A percentile compares a stretch with the other conserved stretches of the same genome.
phyloP scores from a whole-genome alignment of 129 eudicot genomes.

The Calendula officinalis region DNA sequence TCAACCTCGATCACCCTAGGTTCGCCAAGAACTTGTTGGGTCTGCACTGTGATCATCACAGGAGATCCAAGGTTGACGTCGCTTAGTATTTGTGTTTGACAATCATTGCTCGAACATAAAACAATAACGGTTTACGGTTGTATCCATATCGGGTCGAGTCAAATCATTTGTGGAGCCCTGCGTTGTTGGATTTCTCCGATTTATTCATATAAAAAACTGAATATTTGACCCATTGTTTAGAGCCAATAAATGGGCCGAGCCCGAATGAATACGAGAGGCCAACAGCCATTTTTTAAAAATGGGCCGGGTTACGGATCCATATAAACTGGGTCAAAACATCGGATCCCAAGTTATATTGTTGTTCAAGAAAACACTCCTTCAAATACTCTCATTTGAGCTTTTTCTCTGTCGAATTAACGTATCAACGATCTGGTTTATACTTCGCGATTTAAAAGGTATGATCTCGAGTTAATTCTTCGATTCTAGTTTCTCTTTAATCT shows the following conservation, averaged over 20 bases:
- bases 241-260: not conserved
- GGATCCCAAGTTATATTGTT: constrained; percentile 27
- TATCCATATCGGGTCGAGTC: no score
- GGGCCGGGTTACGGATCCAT: constrained; percentile 1
- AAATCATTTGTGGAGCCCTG: no score
- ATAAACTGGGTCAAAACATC: constrained; percentile 15
- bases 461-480: constrained; percentile 6
- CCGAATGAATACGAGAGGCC: not conserved
- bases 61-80: no score
- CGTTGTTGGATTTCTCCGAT: no score
- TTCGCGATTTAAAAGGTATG: constrained; percentile 24
- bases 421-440: constrained; percentile 17
- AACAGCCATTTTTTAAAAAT: not conserved
- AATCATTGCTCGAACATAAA: no score
- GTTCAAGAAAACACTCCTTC: constrained; percentile 33
- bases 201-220: no score
- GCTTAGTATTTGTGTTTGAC: no score
- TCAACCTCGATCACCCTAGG: no score
- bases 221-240: not conserved
- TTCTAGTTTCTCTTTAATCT: not conserved
- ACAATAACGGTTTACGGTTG: no score
- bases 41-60: no score
- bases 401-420: constrained; percentile 12
- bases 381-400: constrained; percentile 5
- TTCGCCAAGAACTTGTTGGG: no score